These are phyloP conservation scores for Carex scoparia DNA, from an alignment of 176 grass and related monocot species.

Conservation along the genomic window DNA sequence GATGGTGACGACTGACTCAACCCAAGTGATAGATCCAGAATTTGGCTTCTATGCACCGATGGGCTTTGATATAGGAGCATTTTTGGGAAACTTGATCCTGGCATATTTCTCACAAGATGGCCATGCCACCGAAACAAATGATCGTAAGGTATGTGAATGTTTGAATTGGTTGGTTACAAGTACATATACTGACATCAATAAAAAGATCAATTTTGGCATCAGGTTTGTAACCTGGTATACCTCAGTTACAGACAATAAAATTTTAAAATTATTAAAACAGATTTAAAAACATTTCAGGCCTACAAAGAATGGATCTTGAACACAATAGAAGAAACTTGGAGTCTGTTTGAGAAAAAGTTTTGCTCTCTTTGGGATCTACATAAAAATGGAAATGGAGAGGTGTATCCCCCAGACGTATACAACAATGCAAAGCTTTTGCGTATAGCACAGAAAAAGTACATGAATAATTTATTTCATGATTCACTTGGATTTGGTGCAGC, in stretches of 20 bases:
- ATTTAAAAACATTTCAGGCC: slow-evolving; percentile 19
- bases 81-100: slow-evolving; percentile 84
- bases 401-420: slow-evolving; percentile 61
- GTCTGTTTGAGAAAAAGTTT: slow-evolving; percentile 67
- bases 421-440: slow-evolving; percentile 51
- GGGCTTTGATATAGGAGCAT: slow-evolving; percentile 95
- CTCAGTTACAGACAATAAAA: neutral
- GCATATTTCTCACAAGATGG: slow-evolving; percentile 92
- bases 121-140: slow-evolving; percentile 61
- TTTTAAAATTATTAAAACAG: neutral
- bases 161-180: neutral
- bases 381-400: slow-evolving; percentile 71
- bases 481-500: slow-evolving; percentile 92
- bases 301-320: slow-evolving; percentile 86
- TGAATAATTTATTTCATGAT: slow-evolving; percentile 72
- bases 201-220: neutral
- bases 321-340: slow-evolving; percentile 58
- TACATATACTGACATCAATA: neutral
- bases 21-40: slow-evolving; percentile 91
- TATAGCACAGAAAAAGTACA: slow-evolving; percentile 71
- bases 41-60: slow-evolving; percentile 92
- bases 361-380: slow-evolving; percentile 73
- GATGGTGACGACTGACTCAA: slow-evolving; percentile 79
- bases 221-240: neutral
- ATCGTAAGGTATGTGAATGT: slow-evolving; percentile 54